phyloP scores from a whole-genome alignment of 108 stramenopile genomes.

The Cyclotella baltica region DNA sequence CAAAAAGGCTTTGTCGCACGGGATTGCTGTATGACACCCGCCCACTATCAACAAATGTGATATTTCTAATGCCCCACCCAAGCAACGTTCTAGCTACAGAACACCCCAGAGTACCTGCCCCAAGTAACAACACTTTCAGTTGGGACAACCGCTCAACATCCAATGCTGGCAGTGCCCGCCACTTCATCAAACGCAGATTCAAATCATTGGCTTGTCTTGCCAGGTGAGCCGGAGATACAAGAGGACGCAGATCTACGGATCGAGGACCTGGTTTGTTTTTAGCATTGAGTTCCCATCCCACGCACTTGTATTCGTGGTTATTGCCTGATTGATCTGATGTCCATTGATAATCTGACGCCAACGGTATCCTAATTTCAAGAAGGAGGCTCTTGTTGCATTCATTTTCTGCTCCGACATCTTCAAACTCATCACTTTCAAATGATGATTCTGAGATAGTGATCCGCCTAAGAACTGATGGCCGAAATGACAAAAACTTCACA shows the following conservation, averaged over 20 bases:
- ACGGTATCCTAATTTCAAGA: slow-evolving; percentile 63
- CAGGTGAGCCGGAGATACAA: slow-evolving; percentile 80
- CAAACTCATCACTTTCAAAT: slow-evolving; percentile 18
- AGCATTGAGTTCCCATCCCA: slow-evolving; percentile 86
- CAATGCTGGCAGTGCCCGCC: slow-evolving; percentile 93
- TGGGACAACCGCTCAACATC: slow-evolving; percentile 81
- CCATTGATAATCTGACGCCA: slow-evolving; percentile 63
- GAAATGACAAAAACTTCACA: slow-evolving; percentile 66
- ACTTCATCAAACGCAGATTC: slow-evolving; percentile 98
- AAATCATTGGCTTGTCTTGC: slow-evolving; percentile 92
- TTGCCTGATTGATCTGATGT: slow-evolving; percentile 19
- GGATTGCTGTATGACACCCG: slow-evolving; percentile 96
- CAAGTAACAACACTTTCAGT: slow-evolving; percentile 90
- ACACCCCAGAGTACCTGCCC: slow-evolving; percentile 98
- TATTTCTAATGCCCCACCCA: slow-evolving; percentile 96
- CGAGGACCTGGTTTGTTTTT: slow-evolving; percentile 82
- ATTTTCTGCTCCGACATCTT: slow-evolving; percentile 21
- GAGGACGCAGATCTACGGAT: slow-evolving; percentile 78
- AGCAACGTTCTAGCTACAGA: slow-evolving; percentile 91
- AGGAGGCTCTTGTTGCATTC: slow-evolving; percentile 54
- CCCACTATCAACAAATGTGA: slow-evolving; percentile 96
- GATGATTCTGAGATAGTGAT: slow-evolving; percentile 36
- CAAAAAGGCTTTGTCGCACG: slow-evolving; percentile 95
- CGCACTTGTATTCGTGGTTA: slow-evolving; percentile 54
- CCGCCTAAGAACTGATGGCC: slow-evolving; percentile 60